These are phyloP conservation scores for Lipomyces yamanashiensis DNA, from an alignment of 805 yeast species.

Conservation along the genomic window DNA sequence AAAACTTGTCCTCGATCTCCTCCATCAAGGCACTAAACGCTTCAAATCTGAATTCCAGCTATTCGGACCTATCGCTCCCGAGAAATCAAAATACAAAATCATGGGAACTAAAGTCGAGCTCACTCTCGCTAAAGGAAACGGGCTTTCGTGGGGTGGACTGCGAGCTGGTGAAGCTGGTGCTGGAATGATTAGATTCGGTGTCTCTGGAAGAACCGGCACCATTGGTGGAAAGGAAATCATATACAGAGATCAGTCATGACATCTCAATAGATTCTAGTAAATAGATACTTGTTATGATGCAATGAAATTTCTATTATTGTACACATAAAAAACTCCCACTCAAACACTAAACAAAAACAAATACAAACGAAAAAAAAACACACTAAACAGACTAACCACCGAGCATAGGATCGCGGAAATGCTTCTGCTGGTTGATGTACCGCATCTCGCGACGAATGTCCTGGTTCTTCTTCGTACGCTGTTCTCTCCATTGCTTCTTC, in stretches of 20 bases:
- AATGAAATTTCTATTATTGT: not conserved
- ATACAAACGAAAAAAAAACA: not conserved
- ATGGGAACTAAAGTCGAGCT: slow-evolving; percentile 40
- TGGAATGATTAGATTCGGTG: slow-evolving; percentile 41
- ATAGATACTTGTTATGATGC: not conserved
- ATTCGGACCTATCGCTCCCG: slow-evolving; percentile 39
- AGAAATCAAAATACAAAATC: slow-evolving; percentile 34
- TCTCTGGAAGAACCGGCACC: slow-evolving; percentile 39
- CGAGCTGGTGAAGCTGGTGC: slow-evolving; percentile 40
- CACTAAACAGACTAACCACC: slow-evolving; percentile 18
- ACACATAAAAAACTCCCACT: not conserved
- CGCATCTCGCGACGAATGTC: slow-evolving; percentile 59
- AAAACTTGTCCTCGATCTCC: slow-evolving; percentile 25
- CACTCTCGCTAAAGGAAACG: slow-evolving; percentile 35
- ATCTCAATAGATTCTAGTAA: too few relatives aligned
- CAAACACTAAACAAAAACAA: slow-evolving; percentile 1
- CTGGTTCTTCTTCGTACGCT: slow-evolving; percentile 53
- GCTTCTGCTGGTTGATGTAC: slow-evolving; percentile 80
- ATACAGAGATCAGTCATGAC: slow-evolving; percentile 32
- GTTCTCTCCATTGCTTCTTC: slow-evolving; percentile 66
- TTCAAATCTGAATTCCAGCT: slow-evolving; percentile 35
- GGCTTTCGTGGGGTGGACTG: slow-evolving; percentile 38
- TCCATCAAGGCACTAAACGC: slow-evolving; percentile 33
- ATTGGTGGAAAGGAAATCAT: slow-evolving; percentile 38
- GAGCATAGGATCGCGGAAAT: slow-evolving; percentile 77